A percentile compares a stretch with the other conserved stretches of the same genome.
These are phyloP conservation scores for Suillus discolor DNA, from an alignment of 768 basidiomycete genomes.

Conservation along the genomic window DNA sequence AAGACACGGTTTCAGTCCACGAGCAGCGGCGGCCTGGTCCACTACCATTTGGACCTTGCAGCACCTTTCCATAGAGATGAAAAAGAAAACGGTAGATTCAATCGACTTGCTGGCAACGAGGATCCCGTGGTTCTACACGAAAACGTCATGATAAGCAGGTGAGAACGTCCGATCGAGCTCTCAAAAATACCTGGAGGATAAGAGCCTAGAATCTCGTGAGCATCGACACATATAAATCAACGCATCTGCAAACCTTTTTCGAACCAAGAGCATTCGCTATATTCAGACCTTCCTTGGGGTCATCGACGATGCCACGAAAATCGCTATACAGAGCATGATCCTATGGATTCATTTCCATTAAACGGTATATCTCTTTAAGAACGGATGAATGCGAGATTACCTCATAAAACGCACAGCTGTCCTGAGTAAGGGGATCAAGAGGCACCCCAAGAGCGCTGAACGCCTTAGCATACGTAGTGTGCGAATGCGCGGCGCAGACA, in stretches of 20 bases:
- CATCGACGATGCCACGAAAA: constrained; percentile 40
- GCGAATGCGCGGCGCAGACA: constrained; percentile 37
- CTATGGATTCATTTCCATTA: constrained; percentile 10
- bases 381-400: constrained; percentile 11
- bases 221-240: not conserved
- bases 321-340: constrained; percentile 32
- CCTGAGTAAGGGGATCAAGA: constrained; percentile 37
- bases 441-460: constrained; percentile 37
- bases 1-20: constrained; percentile 3
- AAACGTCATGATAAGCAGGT: not conserved
- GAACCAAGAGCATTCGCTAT: constrained; percentile 32
- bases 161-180: not conserved
- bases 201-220: constrained; percentile 16
- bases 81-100: constrained; percentile 28
- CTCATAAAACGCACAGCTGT: constrained; percentile 35
- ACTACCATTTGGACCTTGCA: constrained; percentile 34
- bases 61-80: constrained; percentile 28
- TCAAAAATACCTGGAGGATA: constrained; percentile 21
- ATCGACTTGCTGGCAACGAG: constrained; percentile 25
- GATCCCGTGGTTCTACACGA: constrained; percentile 28
- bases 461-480: constrained; percentile 38
- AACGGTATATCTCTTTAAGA: not conserved
- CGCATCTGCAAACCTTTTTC: constrained; percentile 22
- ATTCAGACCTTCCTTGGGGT: constrained; percentile 30
- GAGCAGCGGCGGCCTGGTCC: constrained; percentile 29